phyloP scores from a whole-genome alignment of 169 alveolate genomes.

The Plasmodium cynomolgi region DNA sequence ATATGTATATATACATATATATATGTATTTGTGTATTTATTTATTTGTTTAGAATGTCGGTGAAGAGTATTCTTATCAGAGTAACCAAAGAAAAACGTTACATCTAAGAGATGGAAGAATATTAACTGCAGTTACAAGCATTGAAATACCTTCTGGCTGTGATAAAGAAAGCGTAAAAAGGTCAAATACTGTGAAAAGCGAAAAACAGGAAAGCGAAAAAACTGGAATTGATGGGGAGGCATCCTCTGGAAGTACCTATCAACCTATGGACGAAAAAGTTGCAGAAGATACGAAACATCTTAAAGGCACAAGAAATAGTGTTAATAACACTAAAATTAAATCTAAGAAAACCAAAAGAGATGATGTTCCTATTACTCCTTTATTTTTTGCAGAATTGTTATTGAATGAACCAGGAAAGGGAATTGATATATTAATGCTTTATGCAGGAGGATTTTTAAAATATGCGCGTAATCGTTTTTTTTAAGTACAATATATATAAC shows the following conservation, averaged over 20 bases:
- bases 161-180: background rate
- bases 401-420: constrained; percentile 13
- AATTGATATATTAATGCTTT: constrained; percentile 11
- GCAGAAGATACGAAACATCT: background rate
- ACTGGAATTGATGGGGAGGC: background rate
- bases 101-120: constrained; percentile 4
- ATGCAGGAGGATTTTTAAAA: constrained; percentile 11
- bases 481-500: background rate
- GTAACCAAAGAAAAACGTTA: background rate
- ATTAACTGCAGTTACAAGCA: background rate
- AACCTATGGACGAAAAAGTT: background rate
- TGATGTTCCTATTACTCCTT: background rate
- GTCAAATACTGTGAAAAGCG: background rate
- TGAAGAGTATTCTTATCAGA: background rate
- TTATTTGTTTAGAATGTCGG: background rate
- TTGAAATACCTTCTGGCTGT: background rate
- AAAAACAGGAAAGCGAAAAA: background rate
- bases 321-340: background rate
- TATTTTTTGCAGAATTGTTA: background rate
- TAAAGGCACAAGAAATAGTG: background rate
- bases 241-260: background rate
- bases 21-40: background rate
- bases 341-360: background rate
- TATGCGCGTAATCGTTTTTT: background rate
- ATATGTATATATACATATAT: background rate